Base-by-base conservation (phyloP, 805 yeast species). In the Cyberlindnera euphorbiiphila region DNA sequence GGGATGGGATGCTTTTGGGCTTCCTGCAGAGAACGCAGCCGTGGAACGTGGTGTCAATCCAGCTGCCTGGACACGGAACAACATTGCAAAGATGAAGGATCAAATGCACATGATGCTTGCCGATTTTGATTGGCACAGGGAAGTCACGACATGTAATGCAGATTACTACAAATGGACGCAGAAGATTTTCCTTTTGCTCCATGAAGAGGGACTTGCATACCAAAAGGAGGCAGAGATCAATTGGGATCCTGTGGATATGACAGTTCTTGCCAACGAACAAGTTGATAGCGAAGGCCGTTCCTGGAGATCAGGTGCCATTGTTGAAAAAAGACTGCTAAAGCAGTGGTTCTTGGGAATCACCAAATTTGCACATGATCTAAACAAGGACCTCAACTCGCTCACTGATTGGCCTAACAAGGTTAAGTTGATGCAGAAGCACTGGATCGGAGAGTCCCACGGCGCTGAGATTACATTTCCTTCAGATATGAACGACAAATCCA, bases 1-100 rank as follows among this genome's bases (percentile, higher is more conserved):
- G 95, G 98, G 98, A 0, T 93, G 97, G 97, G 98, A 93, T 66
- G 95, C 98, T 0, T 93, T 93, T 69, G 98, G 98, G 1, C 67
- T 93, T 19, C 98, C 98, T 0, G 98, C 98, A 1, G 98, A 93
- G 58, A 93, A 93, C 59, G 98, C 98, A 0, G 98, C 98, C 0
- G 80, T 87, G 21, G 96, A 89, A 58, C 65, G 95, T 44, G 77
- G 78, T 1, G 69, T 86, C 10, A 77, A 76, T 45, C 97, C 98
- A 0, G 74, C 76, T 0, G 71, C 60, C 1, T 93, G 98, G 98
- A 93, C 98, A 0, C 69, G 64, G 28, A 53, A 65, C 12, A 93
- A 93, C 56, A 87, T 93, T n/a, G 63, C 60, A 1, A 84, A 79
- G 51, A 93, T 93, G 98, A 85, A 82, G 53, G 68, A 65, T 14